A percentile compares a stretch with the other conserved stretches of the same genome.
phyloP scores from a whole-genome alignment of 441 rosid species.

The Croton laevigatus region DNA sequence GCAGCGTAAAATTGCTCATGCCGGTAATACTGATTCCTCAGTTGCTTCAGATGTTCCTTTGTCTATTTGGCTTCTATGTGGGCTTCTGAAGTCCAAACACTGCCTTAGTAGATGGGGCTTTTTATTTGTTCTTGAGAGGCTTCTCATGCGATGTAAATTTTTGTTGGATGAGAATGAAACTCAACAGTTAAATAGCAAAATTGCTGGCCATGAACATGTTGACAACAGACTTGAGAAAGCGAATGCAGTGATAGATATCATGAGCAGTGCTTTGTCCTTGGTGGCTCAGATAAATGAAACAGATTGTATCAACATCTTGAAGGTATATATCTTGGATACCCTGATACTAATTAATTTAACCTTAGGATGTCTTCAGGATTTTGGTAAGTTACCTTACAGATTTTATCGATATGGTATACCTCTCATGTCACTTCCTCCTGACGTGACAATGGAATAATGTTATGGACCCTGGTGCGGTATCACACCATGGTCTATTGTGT shows the following conservation, averaged over 20 bases:
- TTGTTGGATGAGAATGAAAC: constrained; percentile 86
- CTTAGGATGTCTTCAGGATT: background rate
- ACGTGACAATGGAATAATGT: no score
- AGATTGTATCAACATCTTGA: constrained; percentile 85
- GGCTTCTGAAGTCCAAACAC: constrained; percentile 89
- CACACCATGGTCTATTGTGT: no score
- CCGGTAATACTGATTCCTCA: constrained; percentile 64
- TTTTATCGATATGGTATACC: background rate
- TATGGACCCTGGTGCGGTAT: no score
- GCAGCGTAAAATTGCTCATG: constrained; percentile 62
- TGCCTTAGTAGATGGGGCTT: constrained; percentile 84
- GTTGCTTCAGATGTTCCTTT: constrained; percentile 74
- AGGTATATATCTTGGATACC: constrained; percentile 49
- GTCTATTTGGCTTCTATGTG: constrained; percentile 84
- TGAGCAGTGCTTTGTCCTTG: constrained; percentile 93
- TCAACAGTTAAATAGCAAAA: constrained; percentile 48
- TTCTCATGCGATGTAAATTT: constrained; percentile 94
- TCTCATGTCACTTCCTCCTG: background rate
- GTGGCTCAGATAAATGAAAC: constrained; percentile 91
- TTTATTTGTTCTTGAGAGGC: constrained; percentile 82
- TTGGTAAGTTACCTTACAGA: background rate
- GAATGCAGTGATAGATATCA: constrained; percentile 87
- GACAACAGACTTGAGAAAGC: constrained; percentile 88
- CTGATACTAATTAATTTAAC: background rate
- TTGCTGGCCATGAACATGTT: constrained; percentile 37